These are phyloP conservation scores for Beta macrorhiza DNA, from an alignment of 179 eudicot species.

Conservation along the genomic window DNA sequence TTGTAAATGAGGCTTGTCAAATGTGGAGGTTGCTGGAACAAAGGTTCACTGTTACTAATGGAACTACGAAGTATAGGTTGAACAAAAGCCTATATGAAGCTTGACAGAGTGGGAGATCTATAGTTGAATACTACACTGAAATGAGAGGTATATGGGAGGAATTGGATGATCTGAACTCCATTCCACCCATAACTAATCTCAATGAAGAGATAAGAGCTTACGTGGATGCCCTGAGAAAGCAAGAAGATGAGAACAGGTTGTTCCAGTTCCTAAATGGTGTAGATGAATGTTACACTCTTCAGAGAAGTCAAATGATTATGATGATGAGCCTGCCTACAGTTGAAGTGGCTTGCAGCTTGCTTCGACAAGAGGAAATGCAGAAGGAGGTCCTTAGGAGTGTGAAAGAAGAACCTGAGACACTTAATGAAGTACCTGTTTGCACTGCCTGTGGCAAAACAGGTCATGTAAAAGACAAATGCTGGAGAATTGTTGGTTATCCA, in stretches of 20 bases:
- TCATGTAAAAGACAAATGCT: too few species aligned
- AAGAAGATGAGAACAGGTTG: neutral
- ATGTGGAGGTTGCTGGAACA: neutral
- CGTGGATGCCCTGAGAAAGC: neutral
- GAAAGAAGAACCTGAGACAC: neutral
- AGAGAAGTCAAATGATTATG: neutral
- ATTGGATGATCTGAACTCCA: neutral
- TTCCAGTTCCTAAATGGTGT: constrained; percentile 3
- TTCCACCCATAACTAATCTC: neutral
- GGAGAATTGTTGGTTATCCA: too few species aligned
- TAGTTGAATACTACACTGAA: neutral
- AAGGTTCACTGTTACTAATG: neutral
- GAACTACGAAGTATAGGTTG: neutral
- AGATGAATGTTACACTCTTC: neutral
- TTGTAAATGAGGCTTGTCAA: neutral
- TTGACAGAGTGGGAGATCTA: neutral
- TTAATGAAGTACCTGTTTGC: too few species aligned
- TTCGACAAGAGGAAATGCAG: neutral
- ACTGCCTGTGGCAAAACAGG: too few species aligned
- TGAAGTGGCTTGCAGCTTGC: neutral
- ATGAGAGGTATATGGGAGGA: neutral
- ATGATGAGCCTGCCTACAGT: neutral
- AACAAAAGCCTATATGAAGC: neutral
- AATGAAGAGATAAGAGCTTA: neutral
- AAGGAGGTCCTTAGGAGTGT: neutral